Conservation (phyloP, 1,139 yeast genomes). For the Nakaseomyces nivariensis region DNA sequence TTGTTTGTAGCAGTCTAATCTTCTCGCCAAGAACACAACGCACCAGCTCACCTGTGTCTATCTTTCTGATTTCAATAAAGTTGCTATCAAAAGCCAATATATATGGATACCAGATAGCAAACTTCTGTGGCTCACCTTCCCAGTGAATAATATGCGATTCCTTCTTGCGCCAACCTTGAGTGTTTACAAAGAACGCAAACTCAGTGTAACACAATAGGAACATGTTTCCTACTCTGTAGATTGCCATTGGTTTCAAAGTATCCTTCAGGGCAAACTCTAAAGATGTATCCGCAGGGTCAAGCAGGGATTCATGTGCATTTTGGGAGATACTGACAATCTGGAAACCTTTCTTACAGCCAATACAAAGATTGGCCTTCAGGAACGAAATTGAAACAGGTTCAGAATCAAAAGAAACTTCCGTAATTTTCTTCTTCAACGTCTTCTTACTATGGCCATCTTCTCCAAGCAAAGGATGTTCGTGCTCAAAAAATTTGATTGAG, state of each 20-base stretch:
- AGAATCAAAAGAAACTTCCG: slow-evolving; percentile 71
- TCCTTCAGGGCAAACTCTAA: slow-evolving; percentile 77
- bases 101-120: slow-evolving; percentile 91
- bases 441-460: slow-evolving; percentile 41
- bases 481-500: slow-evolving; percentile 61
- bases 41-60: slow-evolving; percentile 75
- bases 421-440: slow-evolving; percentile 55
- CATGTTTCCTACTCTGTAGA: slow-evolving; percentile 81
- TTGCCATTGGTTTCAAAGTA: slow-evolving; percentile 73
- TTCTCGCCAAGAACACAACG: slow-evolving; percentile 93
- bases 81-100: slow-evolving; percentile 81
- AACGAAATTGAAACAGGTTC: slow-evolving; percentile 91
- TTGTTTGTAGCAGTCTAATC: slow-evolving; percentile 76
- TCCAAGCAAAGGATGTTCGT: slow-evolving; percentile 33
- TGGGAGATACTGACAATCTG: slow-evolving; percentile 66
- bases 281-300: slow-evolving; percentile 54
- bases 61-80: slow-evolving; percentile 86
- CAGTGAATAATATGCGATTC: slow-evolving; percentile 92
- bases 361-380: slow-evolving; percentile 76
- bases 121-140: slow-evolving; percentile 93
- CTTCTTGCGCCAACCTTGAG: slow-evolving; percentile 93
- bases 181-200: slow-evolving; percentile 86
- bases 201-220: slow-evolving; percentile 82
- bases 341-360: slow-evolving; percentile 94
- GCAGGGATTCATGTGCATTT: slow-evolving; percentile 57